Base-by-base conservation (phyloP, 176 grass and related monocot genomes). In the Otatea glauca region DNA sequence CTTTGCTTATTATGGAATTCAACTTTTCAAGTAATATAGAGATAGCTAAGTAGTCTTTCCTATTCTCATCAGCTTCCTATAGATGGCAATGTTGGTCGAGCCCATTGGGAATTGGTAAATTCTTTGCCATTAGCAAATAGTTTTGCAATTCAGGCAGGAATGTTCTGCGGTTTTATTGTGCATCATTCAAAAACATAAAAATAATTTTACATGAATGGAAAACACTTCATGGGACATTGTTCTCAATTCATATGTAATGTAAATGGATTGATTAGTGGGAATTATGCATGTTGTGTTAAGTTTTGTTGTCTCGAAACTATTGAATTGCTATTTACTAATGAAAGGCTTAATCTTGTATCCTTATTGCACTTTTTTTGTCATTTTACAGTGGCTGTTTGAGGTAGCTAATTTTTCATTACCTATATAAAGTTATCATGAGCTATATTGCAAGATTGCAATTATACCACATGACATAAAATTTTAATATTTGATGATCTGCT, bases 1-100 rank as follows among this genome's bases (percentile, higher is more conserved):
- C 20, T 70, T 48, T 72, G 44, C 16, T 23, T 53, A 73, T 44
- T 81, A 51, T 87, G 18, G 16, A 75, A 35, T 67, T 63, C 13
- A 62, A 2, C 70, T 65, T 83, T 37, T 17, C 8, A 48, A 69
- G 42, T 85, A 77, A 7, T 6, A 71, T 24, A 69, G 58, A 50
- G 8, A 80, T 53, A 80, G 29, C 27, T 50, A 41, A 21, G 3
- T 61, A 72, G 43, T 24, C 64, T 75, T 81, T 76, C 6, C 70
- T 74, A 41, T 76, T 69, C 35, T 68, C 41, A 82, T 17, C 27
- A 69, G 32, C 68, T 72, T 10, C 35, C 42, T 50, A 50, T 63
- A 72, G 49, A 53, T 74, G 38, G 59, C 4, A 48, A 47, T 67
- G 23, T 37, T 73, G 59, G 12, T 65, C 59, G 61, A 66, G 59